A percentile compares a stretch with the other conserved stretches of the same genome.
These are phyloP conservation scores for Claviceps pusilla DNA, from an alignment of 2,329 filamentous ascomycete genomes.

Conservation along the genomic window DNA sequence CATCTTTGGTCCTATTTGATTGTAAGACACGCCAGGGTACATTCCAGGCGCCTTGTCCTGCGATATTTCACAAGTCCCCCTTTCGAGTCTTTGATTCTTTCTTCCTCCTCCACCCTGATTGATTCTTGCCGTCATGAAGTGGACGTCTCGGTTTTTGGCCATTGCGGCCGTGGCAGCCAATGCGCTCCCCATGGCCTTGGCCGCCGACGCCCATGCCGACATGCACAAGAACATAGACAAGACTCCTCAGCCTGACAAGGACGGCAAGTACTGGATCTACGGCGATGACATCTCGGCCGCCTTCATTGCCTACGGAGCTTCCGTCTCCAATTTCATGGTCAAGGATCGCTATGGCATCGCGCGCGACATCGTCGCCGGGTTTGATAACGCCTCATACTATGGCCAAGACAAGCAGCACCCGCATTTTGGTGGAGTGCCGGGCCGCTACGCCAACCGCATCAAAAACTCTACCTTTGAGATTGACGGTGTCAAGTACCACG, in stretches of 20 bases:
- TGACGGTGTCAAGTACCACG: slow-evolving; percentile 44
- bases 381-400: slow-evolving; percentile 63
- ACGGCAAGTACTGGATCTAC: slow-evolving; percentile 59
- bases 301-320: slow-evolving; percentile 63
- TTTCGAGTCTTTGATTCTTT: no score
- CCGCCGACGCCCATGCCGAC: slow-evolving; percentile 3
- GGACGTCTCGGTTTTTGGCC: slow-evolving; percentile 6
- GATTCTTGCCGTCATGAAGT: slow-evolving; percentile 10
- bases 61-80: no score
- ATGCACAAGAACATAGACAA: slow-evolving; percentile 4
- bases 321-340: slow-evolving; percentile 56
- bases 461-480: slow-evolving; percentile 59
- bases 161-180: slow-evolving; percentile 8
- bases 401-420: slow-evolving; percentile 47
- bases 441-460: slow-evolving; percentile 70
- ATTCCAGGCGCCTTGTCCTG: no score
- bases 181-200: slow-evolving; percentile 5
- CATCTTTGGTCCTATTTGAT: no score
- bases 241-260: slow-evolving; percentile 29
- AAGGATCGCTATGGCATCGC: slow-evolving; percentile 52
- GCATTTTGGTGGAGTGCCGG: slow-evolving; percentile 58
- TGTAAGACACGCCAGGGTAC: no score
- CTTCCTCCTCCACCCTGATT: no score
- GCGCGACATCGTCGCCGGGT: slow-evolving; percentile 58
- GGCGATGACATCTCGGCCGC: slow-evolving; percentile 50